A percentile compares a stretch with the other conserved stretches of the same genome.
phyloP scores from a whole-genome alignment of 73 alveolate species.

The Effrenium voratum region DNA sequence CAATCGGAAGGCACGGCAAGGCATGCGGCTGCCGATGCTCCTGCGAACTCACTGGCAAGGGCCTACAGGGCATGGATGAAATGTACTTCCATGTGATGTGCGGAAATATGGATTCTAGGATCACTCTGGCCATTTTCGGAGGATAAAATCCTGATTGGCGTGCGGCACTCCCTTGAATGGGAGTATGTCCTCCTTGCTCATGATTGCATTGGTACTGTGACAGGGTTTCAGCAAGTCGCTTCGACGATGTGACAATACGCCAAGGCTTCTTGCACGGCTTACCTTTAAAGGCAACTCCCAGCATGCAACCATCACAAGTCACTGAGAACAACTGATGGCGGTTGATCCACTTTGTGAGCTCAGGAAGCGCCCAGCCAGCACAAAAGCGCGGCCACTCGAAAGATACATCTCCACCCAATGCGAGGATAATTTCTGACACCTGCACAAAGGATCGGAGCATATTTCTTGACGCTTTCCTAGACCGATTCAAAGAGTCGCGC shows the following conservation, averaged over 20 bases:
- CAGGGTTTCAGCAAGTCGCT: neutral
- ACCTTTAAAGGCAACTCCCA: too few species aligned
- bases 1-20: neutral
- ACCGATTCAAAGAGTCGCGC: neutral
- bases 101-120: neutral
- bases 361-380: neutral
- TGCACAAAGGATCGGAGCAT: neutral
- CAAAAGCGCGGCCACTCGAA: neutral
- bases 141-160: neutral
- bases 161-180: neutral
- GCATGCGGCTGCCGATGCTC: neutral
- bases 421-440: neutral
- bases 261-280: too few species aligned
- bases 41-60: neutral
- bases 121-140: neutral
- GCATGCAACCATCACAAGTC: too few species aligned
- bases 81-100: neutral
- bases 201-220: neutral
- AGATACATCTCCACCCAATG: neutral
- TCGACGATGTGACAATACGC: neutral
- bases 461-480: neutral
- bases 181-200: neutral
- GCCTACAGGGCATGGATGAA: neutral
- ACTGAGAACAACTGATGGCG: too few species aligned
- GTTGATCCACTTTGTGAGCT: too few species aligned